Percentiles rank a stretch among this genome's conserved stretches.
phyloP scores from a whole-genome alignment of 345 rosid genomes.

The Citrus glauca region DNA sequence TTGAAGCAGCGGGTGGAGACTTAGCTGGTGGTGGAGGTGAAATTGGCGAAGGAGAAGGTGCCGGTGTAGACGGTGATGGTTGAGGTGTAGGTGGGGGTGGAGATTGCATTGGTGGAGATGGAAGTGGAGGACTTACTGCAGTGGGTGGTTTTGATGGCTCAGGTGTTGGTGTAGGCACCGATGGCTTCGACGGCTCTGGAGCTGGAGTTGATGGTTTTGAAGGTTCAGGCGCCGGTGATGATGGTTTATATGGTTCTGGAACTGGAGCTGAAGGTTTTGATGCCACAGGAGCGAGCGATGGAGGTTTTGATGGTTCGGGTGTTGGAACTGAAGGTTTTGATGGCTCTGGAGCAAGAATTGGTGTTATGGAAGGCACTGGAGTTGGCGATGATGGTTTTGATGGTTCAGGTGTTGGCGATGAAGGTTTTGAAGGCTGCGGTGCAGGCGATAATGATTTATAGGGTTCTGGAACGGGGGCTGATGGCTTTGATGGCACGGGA shows the following conservation, averaged over 20 bases:
- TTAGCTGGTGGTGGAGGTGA: neutral
- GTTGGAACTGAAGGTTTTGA: no score
- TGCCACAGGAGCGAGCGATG: neutral
- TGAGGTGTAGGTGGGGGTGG: constrained; percentile 11
- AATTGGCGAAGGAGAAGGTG: neutral
- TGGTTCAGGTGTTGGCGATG: neutral
- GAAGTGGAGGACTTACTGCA: neutral
- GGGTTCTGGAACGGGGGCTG: neutral
- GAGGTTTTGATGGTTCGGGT: neutral
- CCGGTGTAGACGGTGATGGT: neutral
- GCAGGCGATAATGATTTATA: neutral
- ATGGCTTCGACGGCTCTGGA: neutral
- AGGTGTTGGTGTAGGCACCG: neutral
- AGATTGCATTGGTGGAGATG: constrained; percentile 13
- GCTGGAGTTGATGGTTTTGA: neutral
- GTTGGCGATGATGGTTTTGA: neutral
- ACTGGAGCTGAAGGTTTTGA: neutral
- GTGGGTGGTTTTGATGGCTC: neutral
- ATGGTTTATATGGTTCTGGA: neutral
- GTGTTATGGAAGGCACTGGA: no score
- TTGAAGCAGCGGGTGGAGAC: neutral
- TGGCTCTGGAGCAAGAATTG: neutral
- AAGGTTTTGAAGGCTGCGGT: neutral
- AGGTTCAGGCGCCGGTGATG: neutral
- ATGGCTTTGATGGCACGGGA: neutral